A percentile compares a stretch with the other conserved stretches of the same genome.
phyloP scores from a whole-genome alignment of 345 rosid genomes.

The Erysimum cheiranthoides region DNA sequence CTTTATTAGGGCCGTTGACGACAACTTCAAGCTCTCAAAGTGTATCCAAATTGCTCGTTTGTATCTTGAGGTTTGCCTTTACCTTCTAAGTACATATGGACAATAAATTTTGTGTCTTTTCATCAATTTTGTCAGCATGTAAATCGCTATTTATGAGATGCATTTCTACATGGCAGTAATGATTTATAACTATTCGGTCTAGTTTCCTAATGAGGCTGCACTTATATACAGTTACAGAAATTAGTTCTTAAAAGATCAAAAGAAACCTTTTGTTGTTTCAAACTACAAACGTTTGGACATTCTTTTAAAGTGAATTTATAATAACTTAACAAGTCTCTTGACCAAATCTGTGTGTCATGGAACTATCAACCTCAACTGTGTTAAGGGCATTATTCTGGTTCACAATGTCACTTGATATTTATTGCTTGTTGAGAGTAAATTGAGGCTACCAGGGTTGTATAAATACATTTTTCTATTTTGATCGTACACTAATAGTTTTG shows the following conservation, averaged over 20 bases:
- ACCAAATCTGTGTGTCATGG: conserved; percentile 6
- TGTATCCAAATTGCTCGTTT: conserved; percentile 97
- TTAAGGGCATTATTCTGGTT: not conserved
- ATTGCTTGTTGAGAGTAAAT: not conserved
- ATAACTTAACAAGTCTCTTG: conserved; percentile 15
- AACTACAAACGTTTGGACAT: not conserved
- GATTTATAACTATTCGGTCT: not conserved
- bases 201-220: not conserved
- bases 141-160: conserved; percentile 13
- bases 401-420: not conserved
- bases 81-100: conserved; percentile 4
- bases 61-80: conserved; percentile 82
- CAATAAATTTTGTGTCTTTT: conserved; percentile 10
- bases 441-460: conserved; percentile 17
- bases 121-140: conserved; percentile 13
- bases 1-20: conserved; percentile 76
- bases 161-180: not conserved
- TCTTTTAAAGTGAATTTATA: not conserved
- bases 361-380: not conserved
- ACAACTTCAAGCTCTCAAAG: conserved; percentile 82
- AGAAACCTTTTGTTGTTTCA: conserved; percentile 1
- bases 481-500: conserved; percentile 2
- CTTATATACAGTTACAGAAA: conserved; percentile 9
- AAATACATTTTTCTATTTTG: not conserved
- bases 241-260: not conserved